Conservation (phyloP, 192 early-diverging fungal genomes). For the Coemansia furcata region DNA sequence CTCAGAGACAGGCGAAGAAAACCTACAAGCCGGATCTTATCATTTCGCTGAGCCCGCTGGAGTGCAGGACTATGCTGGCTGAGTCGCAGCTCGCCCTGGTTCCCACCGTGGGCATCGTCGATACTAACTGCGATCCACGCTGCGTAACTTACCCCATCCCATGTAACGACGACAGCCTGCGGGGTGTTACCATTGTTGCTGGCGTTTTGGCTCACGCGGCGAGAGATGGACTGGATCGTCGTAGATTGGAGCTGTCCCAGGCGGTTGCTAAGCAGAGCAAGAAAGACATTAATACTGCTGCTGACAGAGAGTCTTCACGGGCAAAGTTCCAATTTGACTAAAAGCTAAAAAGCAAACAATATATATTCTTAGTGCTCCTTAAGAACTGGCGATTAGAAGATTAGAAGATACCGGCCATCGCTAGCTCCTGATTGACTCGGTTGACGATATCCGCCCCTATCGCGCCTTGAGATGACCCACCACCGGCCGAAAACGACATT, state of each 20-base stretch:
- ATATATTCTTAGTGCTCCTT: background rate
- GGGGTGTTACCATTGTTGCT: constrained; percentile 75
- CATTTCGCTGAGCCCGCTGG: constrained; percentile 78
- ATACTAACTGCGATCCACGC: constrained; percentile 88
- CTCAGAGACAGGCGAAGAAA: constrained; percentile 14
- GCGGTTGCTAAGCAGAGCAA: constrained; percentile 7
- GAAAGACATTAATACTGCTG: background rate
- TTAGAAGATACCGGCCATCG: constrained; percentile 24
- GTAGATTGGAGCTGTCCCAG: constrained; percentile 1
- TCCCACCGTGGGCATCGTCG: constrained; percentile 86
- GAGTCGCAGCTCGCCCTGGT: constrained; percentile 77
- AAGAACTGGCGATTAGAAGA: constrained; percentile 14
- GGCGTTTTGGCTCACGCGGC: constrained; percentile 73
- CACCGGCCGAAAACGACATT: background rate
- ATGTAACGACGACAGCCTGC: constrained; percentile 88
- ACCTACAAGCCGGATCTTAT: constrained; percentile 78
- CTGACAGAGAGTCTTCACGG: background rate
- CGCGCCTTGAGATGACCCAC: background rate
- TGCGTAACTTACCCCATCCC: constrained; percentile 88
- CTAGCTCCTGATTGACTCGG: constrained; percentile 20
- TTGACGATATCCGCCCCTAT: constrained; percentile 10
- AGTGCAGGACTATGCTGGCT: constrained; percentile 75
- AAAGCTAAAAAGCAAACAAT: background rate
- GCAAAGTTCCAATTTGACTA: constrained; percentile 5
- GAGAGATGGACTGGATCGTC: constrained; percentile 58